Evolutionary conservation across 805 yeast genomes (phyloP).

Genomic region (Lipomyces oligophaga): DNA sequence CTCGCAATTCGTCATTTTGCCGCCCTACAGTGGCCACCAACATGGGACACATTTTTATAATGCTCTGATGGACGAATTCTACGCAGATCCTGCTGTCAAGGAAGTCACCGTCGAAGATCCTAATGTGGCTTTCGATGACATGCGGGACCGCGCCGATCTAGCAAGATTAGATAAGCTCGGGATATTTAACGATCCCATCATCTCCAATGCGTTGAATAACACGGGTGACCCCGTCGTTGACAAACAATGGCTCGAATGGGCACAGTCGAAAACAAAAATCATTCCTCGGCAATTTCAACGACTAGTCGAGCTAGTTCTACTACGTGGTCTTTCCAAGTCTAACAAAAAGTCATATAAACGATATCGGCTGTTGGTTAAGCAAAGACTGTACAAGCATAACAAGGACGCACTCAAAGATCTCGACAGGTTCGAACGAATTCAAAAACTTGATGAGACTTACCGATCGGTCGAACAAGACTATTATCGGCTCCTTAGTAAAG

Average conservation of each 20-base stretch:
- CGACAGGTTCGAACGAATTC: conserved; percentile 59
- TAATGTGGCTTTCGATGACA: conserved; percentile 83
- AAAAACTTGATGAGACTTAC: conserved; percentile 73
- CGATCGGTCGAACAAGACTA: conserved; percentile 69
- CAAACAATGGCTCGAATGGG: conserved; percentile 42
- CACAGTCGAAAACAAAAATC: conserved; percentile 50
- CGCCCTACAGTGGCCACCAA: conserved; percentile 71
- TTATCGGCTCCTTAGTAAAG: conserved; percentile 46
- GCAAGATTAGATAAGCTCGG: conserved; percentile 42
- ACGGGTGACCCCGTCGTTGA: too few species aligned
- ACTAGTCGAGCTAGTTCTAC: conserved; percentile 67
- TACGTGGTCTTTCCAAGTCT: conserved; percentile 39
- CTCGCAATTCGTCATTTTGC: conserved; percentile 80
- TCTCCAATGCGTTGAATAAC: conserved; percentile 22
- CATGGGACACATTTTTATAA: conserved; percentile 67
- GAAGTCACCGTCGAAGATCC: conserved; percentile 95
- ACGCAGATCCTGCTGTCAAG: conserved; percentile 47
- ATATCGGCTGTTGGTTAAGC: conserved; percentile 60
- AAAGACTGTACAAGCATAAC: conserved; percentile 72
- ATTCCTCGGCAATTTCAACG: conserved; percentile 75
- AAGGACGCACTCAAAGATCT: conserved; percentile 68
- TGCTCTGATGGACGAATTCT: conserved; percentile 54
- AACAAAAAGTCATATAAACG: conserved; percentile 32
- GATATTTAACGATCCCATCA: conserved; percentile 29
- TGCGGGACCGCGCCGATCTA: conserved; percentile 80